These are phyloP conservation scores for Pelargonium nanum DNA, from an alignment of 345 rosid genomes.

Conservation along the genomic window DNA sequence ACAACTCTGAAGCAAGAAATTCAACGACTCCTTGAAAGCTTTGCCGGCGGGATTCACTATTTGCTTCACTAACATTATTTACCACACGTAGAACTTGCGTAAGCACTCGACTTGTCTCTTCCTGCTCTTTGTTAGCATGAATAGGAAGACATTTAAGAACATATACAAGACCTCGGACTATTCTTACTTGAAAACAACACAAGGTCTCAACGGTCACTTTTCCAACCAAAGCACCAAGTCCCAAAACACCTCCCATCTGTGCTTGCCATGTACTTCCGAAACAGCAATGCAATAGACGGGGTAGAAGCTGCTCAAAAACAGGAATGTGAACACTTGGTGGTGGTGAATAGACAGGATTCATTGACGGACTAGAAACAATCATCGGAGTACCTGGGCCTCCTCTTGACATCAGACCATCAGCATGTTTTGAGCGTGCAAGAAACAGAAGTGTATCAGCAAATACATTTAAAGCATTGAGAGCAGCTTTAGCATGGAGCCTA, in stretches of 20 bases:
- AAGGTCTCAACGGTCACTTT: slow-evolving; percentile 93
- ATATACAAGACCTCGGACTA: slow-evolving; percentile 81
- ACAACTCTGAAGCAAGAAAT: slow-evolving; percentile 87
- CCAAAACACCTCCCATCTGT: slow-evolving; percentile 99
- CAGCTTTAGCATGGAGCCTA: slow-evolving; percentile 86
- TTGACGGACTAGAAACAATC: slow-evolving; percentile 97
- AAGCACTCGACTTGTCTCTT: slow-evolving; percentile 97
- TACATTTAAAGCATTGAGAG: slow-evolving; percentile 63
- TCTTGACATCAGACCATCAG: slow-evolving; percentile 71
- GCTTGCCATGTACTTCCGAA: slow-evolving; percentile 98
- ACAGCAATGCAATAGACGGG: slow-evolving; percentile 94
- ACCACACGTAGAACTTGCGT: slow-evolving; percentile 96
- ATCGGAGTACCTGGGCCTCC: slow-evolving; percentile 92
- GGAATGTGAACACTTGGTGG: slow-evolving; percentile 87
- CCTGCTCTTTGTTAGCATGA: slow-evolving; percentile 93
- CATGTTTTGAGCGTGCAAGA: slow-evolving; percentile 88
- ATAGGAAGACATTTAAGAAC: slow-evolving; percentile 86
- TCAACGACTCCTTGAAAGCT: slow-evolving; percentile 94
- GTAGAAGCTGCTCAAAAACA: slow-evolving; percentile 93
- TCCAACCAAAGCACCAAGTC: slow-evolving; percentile 91
- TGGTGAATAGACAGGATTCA: slow-evolving; percentile 96
- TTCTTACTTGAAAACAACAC: slow-evolving; percentile 78
- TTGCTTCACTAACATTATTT: slow-evolving; percentile 92
- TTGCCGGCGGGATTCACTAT: slow-evolving; percentile 79
- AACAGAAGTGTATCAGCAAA: slow-evolving; percentile 85